A percentile compares a stretch with the other conserved stretches of the same genome.
These are phyloP conservation scores for Eucalyptus sideroxylon DNA, from an alignment of 345 rosid species.

Conservation along the genomic window DNA sequence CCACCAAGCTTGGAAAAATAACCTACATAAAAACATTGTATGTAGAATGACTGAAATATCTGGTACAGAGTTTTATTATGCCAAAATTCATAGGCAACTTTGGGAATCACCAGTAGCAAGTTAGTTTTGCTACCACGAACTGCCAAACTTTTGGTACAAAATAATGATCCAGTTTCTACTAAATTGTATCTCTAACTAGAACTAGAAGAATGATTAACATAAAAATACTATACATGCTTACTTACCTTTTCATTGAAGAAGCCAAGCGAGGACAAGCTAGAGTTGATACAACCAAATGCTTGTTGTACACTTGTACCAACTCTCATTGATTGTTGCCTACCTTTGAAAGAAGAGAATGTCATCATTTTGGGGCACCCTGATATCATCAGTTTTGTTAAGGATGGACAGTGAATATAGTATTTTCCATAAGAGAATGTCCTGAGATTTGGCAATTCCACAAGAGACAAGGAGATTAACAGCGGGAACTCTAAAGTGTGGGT, in stretches of 20 bases:
- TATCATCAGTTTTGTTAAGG: background rate
- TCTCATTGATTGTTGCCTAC: background rate
- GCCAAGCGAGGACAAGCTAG: background rate
- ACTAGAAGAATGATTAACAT: too few relatives aligned
- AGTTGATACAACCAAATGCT: background rate
- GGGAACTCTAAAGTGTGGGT: fast-evolving
- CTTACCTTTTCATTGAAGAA: background rate
- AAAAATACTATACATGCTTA: too few relatives aligned
- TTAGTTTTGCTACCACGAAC: too few relatives aligned
- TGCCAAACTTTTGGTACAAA: too few relatives aligned
- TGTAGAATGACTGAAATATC: too few relatives aligned
- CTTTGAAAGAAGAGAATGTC: background rate
- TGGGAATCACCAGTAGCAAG: too few relatives aligned
- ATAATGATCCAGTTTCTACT: too few relatives aligned
- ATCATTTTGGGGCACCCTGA: background rate
- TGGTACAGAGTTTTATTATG: too few relatives aligned
- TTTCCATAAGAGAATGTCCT: background rate
- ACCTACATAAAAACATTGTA: too few relatives aligned
- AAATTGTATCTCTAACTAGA: too few relatives aligned
- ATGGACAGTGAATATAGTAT: background rate
- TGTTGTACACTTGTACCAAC: background rate
- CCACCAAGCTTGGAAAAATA: too few relatives aligned
- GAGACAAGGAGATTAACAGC: background rate
- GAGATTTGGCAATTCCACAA: background rate
- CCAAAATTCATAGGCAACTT: too few relatives aligned